Evolutionary conservation across 176 grass and related monocot species (phyloP), one percentile per base, ranked within the genome.

Genomic region (Alloteropsis semialata): DNA sequence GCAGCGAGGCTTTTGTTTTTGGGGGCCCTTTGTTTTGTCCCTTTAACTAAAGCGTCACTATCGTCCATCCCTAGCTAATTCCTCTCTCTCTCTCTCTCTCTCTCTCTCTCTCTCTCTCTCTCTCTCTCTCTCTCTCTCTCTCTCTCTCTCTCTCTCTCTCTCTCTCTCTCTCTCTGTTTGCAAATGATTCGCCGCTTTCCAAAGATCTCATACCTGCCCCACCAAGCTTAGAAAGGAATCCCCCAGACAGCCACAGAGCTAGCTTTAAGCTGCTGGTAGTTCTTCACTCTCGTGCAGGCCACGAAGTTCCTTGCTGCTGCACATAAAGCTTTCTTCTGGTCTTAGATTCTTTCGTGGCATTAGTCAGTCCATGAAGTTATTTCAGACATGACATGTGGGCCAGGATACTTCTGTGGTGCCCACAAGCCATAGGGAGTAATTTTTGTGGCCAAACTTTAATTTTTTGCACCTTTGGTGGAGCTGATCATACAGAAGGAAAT

Each of bases 101-200:
- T n/a, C n/a, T n/a, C n/a, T n/a, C n/a, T n/a, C n/a, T n/a, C n/a
- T n/a, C n/a, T n/a, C n/a, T n/a, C n/a, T n/a, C n/a, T n/a, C n/a
- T n/a, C n/a, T n/a, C n/a, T n/a, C n/a, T n/a, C n/a, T n/a, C n/a
- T n/a, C n/a, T n/a, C n/a, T n/a, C n/a, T n/a, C n/a, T n/a, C n/a
- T n/a, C n/a, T n/a, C n/a, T n/a, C n/a, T n/a, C n/a, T n/a, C n/a
- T n/a, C n/a, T n/a, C n/a, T n/a, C n/a, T n/a, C n/a, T n/a, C n/a
- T n/a, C n/a, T n/a, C n/a, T n/a, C n/a, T n/a, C n/a, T n/a, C n/a
- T n/a, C n/a, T n/a, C n/a, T 1, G 18, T 58, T 22, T 39, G 49
- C 78, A 84, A 63, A 75, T 80, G 58, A 84, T 69, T 50, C 51
- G 42, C 33, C 32, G 61, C 87, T 84, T 85, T 75, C 62, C 69